Evolutionary conservation across 208 protist species (phyloP).

Genomic region (Acanthamoeba healyi): DNA sequence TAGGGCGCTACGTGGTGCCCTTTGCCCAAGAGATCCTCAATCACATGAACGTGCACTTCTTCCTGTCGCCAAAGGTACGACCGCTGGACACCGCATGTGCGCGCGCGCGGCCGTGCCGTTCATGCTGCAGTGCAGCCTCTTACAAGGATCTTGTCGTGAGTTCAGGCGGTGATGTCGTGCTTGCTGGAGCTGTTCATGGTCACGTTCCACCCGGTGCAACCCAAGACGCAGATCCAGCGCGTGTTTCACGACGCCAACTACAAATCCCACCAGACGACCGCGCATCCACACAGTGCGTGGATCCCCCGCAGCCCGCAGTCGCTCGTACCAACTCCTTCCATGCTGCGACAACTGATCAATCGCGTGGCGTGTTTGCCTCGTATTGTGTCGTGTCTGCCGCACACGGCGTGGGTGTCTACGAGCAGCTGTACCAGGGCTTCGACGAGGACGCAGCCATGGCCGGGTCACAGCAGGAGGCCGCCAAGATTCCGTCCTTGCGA

Average conservation of each 20-base stretch:
- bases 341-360: too few relatives aligned
- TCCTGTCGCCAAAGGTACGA: conserved; percentile 34
- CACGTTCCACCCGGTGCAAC: conserved; percentile 57
- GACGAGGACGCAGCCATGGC: not conserved
- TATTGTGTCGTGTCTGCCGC: too few relatives aligned
- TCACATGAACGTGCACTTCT: conserved; percentile 57
- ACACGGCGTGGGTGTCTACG: conserved; percentile 30
- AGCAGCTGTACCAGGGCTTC: conserved; percentile 27
- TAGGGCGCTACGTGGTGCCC: conserved; percentile 55
- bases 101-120: too few relatives aligned
- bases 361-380: too few relatives aligned
- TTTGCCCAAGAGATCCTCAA: conserved; percentile 72
- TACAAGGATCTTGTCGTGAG: too few relatives aligned
- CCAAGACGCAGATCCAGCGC: conserved; percentile 22
- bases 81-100: not conserved
- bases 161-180: conserved; percentile 20
- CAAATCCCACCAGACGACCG: conserved; percentile 7
- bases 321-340: too few relatives aligned
- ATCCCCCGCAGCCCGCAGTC: too few relatives aligned
- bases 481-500: conserved; percentile 27
- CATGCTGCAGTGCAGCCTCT: too few relatives aligned
- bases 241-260: conserved; percentile 18
- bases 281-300: not conserved
- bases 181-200: conserved; percentile 73
- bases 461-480: not conserved